These are phyloP conservation scores for Nitzschia inconspicua DNA, from an alignment of 108 stramenopile genomes.

Conservation along the genomic window DNA sequence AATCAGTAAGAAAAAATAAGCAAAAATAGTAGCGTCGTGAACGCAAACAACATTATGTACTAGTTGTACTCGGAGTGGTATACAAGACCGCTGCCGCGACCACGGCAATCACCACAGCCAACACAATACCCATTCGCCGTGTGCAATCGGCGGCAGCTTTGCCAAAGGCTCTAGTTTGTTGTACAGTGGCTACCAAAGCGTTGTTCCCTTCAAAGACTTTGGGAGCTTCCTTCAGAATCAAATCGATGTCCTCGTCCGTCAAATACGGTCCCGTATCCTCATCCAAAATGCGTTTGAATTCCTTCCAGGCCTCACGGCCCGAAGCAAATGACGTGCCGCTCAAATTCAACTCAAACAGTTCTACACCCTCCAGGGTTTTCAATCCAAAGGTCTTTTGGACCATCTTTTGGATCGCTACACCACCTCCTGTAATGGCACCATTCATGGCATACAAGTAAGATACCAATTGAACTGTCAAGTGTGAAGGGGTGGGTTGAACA, in stretches of 20 bases:
- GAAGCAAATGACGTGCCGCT: background rate
- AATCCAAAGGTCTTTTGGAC: background rate
- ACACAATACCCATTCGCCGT: background rate
- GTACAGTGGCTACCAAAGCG: background rate
- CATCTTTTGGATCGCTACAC: background rate
- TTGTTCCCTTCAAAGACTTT: conserved; percentile 7
- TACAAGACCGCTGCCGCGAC: too few relatives aligned
- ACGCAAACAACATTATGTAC: too few relatives aligned
- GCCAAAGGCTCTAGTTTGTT: background rate
- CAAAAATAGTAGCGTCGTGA: too few relatives aligned
- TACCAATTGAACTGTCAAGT: background rate
- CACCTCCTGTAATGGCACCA: conserved; percentile 6
- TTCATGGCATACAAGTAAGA: conserved; percentile 12
- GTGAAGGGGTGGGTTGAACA: too few relatives aligned
- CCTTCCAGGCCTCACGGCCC: background rate
- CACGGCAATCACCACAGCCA: background rate
- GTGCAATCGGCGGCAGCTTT: background rate
- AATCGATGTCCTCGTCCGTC: background rate
- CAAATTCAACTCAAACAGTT: background rate
- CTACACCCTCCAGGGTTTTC: background rate
- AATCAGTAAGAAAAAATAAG: too few relatives aligned
- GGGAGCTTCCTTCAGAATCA: conserved; percentile 2
- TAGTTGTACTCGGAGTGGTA: too few relatives aligned
- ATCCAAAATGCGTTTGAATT: conserved; percentile 1
- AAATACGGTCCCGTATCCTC: background rate